phyloP scores from a whole-genome alignment of 306 rosid genomes.

The Aeschynomene evenia region DNA sequence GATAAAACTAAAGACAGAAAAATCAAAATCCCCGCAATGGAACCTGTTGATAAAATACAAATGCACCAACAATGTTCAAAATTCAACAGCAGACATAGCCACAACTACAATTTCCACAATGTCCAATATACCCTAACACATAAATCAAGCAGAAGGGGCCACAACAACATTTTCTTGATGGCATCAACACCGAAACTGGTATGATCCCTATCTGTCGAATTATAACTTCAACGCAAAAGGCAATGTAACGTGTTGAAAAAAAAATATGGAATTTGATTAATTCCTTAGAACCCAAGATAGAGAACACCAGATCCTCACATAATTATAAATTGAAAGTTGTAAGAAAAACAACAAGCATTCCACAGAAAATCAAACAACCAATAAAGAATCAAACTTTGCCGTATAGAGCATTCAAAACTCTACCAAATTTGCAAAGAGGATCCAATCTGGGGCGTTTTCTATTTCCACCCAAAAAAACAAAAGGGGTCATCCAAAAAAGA shows the following conservation, averaged over 20 bases:
- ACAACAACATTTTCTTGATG: slow-evolving; percentile 8
- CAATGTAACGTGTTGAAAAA: neutral
- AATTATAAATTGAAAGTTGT: neutral
- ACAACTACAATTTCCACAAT: neutral
- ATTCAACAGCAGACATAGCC: neutral
- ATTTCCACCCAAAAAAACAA: neutral
- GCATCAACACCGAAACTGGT: neutral
- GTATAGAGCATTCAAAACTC: slow-evolving; percentile 5
- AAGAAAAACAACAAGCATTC: neutral
- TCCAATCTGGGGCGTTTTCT: slow-evolving; percentile 32
- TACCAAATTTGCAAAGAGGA: slow-evolving; percentile 27
- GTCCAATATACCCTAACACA: slow-evolving; percentile 14
- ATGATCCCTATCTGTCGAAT: neutral
- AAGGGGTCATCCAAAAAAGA: neutral
- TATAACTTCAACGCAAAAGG: neutral
- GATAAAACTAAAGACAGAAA: neutral
- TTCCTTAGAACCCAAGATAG: neutral
- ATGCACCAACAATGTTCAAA: slow-evolving; percentile 14
- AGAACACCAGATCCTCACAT: slow-evolving; percentile 34
- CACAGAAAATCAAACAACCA: neutral
- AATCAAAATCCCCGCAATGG: neutral
- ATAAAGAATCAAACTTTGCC: neutral
- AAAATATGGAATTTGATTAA: neutral
- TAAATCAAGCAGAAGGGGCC: neutral
- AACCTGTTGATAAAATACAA: neutral